A percentile compares a stretch with the other conserved stretches of the same genome.
Evolutionary conservation across 1,284 basidiomycete genomes (phyloP).

Genomic region (Tetrapyrgos nigripes): DNA sequence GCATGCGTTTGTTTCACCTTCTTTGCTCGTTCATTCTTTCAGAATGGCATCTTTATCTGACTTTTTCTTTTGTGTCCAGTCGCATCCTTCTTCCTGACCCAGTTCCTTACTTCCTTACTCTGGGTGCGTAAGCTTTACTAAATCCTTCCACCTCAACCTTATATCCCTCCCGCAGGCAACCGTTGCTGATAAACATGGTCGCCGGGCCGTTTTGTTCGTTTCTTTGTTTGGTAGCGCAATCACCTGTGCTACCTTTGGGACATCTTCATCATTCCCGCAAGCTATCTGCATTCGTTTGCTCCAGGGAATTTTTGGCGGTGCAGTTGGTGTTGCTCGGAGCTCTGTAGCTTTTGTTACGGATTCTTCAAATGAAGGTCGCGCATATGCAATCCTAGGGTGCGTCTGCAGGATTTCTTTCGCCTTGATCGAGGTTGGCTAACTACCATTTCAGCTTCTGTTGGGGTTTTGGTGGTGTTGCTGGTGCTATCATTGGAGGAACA

Average conservation of each 20-base stretch:
- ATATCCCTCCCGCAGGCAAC: constrained; percentile 69
- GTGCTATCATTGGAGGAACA: constrained; percentile 85
- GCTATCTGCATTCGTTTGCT: constrained; percentile 90
- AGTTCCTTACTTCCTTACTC: constrained; percentile 93
- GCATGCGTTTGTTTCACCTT: too few species aligned
- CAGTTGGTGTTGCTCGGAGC: constrained; percentile 91
- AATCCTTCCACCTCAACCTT: constrained; percentile 5
- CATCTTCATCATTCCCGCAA: constrained; percentile 79
- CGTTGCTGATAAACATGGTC: constrained; percentile 90
- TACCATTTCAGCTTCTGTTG: constrained; percentile 75
- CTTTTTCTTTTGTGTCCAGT: constrained; percentile 54
- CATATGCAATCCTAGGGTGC: constrained; percentile 92
- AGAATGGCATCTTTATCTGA: too few species aligned
- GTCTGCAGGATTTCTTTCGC: constrained; percentile 14
- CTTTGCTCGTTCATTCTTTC: constrained; percentile 9
- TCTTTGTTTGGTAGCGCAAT: constrained; percentile 86
- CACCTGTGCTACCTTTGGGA: constrained; percentile 87
- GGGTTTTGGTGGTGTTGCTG: constrained; percentile 96
- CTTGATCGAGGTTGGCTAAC: constrained; percentile 6
- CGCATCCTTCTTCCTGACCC: constrained; percentile 82
- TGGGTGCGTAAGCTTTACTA: constrained; percentile 58
- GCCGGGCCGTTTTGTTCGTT: constrained; percentile 84
- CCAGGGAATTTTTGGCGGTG: constrained; percentile 95
- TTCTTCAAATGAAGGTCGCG: constrained; percentile 89
- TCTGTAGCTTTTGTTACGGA: constrained; percentile 91